These are phyloP conservation scores for Blastobotrys malaysiensis DNA, from an alignment of 1,139 yeast genomes.

Conservation along the genomic window DNA sequence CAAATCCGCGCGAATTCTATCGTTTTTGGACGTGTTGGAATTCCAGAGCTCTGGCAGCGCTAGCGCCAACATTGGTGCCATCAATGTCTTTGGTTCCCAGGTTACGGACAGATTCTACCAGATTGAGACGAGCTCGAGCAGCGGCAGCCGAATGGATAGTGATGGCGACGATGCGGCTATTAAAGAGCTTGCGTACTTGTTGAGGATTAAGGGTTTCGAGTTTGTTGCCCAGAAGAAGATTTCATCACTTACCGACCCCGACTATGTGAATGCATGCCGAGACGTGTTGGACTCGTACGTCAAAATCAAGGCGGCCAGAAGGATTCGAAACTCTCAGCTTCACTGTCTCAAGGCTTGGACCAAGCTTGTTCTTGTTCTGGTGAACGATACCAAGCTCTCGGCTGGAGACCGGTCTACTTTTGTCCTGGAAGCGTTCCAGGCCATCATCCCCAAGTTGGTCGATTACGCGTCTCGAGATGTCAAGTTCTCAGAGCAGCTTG, in stretches of 20 bases:
- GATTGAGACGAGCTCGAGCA: conserved; percentile 5
- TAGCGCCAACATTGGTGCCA: conserved; percentile 1
- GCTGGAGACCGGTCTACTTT: conserved; percentile 49
- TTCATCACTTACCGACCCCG: conserved; percentile 18
- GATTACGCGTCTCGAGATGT: conserved; percentile 67
- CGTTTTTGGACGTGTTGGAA: conserved; percentile 65
- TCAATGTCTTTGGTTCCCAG: conserved; percentile 11
- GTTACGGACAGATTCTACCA: conserved; percentile 12
- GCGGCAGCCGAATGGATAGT: conserved; percentile 6
- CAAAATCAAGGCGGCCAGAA: conserved; percentile 15
- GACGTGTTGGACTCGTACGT: conserved; percentile 17
- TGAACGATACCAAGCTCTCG: conserved; percentile 50
- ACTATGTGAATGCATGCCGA: conserved; percentile 15
- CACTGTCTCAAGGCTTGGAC: conserved; percentile 77
- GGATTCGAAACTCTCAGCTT: conserved; percentile 44
- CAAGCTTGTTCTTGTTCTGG: conserved; percentile 65
- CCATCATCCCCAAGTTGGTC: conserved; percentile 67
- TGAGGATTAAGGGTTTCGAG: conserved; percentile 28
- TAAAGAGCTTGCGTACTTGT: conserved; percentile 20
- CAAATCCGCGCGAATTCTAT: conserved; percentile 57
- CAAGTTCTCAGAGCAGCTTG: conserved; percentile 66
- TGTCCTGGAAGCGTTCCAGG: conserved; percentile 70
- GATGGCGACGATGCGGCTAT: conserved; percentile 19
- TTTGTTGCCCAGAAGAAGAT: conserved; percentile 19
- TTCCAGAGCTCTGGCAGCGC: conserved; percentile 36